phyloP scores from a whole-genome alignment of 2,329 filamentous ascomycete genomes.

The Arthrobotrys entomopaga region DNA sequence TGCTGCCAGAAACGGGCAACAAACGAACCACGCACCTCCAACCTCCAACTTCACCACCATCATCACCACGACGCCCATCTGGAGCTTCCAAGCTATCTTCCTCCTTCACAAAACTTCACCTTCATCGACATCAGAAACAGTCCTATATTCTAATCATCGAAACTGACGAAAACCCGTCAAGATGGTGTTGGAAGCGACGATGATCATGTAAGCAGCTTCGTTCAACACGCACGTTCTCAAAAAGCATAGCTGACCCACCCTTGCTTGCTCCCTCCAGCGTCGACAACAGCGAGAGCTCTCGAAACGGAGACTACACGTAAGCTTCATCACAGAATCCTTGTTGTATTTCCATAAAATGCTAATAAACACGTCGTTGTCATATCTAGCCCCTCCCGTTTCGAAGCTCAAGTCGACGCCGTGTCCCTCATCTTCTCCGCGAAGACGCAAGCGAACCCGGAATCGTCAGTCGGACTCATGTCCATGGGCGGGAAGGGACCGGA shows the following conservation, averaged over 20 bases:
- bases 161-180: constrained; percentile 65
- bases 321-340: constrained; percentile 52
- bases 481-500: constrained; percentile 98
- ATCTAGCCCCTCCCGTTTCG: constrained; percentile 84
- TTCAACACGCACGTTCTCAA: neutral
- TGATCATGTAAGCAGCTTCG: constrained; percentile 76
- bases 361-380: constrained; percentile 32
- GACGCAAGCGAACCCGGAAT: constrained; percentile 94
- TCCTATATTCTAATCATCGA: neutral
- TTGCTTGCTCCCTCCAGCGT: constrained; percentile 67
- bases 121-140: neutral
- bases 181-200: constrained; percentile 98
- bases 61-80: neutral
- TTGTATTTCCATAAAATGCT: neutral
- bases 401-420: constrained; percentile 94
- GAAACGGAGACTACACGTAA: constrained; percentile 88
- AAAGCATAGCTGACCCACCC: constrained; percentile 16
- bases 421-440: constrained; percentile 96
- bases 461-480: constrained; percentile 96
- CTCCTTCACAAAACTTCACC: neutral
- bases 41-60: neutral
- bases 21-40: too few species aligned
- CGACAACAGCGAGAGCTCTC: constrained; percentile 98
- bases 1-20: too few species aligned
- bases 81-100: neutral